A percentile compares a stretch with the other conserved stretches of the same genome.
Conservation (phyloP, 768 basidiomycete genomes). For the Tubosaeta sp. region DNA sequence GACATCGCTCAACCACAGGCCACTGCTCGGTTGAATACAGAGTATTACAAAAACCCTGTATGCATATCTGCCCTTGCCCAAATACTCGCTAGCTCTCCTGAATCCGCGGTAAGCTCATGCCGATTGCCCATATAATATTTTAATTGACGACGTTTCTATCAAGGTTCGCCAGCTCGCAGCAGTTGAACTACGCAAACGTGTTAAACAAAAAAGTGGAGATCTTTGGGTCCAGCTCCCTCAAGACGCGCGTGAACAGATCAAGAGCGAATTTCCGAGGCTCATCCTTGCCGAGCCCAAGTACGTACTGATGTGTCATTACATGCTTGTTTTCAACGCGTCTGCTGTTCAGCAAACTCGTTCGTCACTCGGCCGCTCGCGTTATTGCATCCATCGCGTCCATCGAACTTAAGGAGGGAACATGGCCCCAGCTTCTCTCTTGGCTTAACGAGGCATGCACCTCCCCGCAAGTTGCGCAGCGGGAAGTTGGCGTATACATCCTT, state of each 20-base stretch:
- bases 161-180: slow-evolving; percentile 96
- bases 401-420: slow-evolving; percentile 74
- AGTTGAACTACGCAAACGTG: slow-evolving; percentile 93
- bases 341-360: slow-evolving; percentile 70
- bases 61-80: slow-evolving; percentile 90
- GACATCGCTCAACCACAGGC: slow-evolving; percentile 49
- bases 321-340: slow-evolving; percentile 3
- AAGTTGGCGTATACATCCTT: slow-evolving; percentile 87
- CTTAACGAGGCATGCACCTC: slow-evolving; percentile 76
- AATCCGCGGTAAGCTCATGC: slow-evolving; percentile 62
- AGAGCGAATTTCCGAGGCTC: slow-evolving; percentile 72
- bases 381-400: slow-evolving; percentile 89
- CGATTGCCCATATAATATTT: slow-evolving; percentile 5
- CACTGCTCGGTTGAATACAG: slow-evolving; percentile 84
- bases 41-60: slow-evolving; percentile 87
- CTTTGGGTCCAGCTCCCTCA: slow-evolving; percentile 74
- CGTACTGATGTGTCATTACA: slow-evolving; percentile 20
- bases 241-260: slow-evolving; percentile 76
- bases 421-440: slow-evolving; percentile 87
- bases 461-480: slow-evolving; percentile 67
- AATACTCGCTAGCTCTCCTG: slow-evolving; percentile 82
- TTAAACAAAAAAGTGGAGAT: slow-evolving; percentile 71
- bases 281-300: slow-evolving; percentile 78
- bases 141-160: slow-evolving; percentile 4
- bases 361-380: slow-evolving; percentile 89